Percentiles rank a stretch among this genome's conserved stretches.
phyloP scores from a whole-genome alignment of 202 grass and related monocot species.

The Dendrocalamus latiflorus region DNA sequence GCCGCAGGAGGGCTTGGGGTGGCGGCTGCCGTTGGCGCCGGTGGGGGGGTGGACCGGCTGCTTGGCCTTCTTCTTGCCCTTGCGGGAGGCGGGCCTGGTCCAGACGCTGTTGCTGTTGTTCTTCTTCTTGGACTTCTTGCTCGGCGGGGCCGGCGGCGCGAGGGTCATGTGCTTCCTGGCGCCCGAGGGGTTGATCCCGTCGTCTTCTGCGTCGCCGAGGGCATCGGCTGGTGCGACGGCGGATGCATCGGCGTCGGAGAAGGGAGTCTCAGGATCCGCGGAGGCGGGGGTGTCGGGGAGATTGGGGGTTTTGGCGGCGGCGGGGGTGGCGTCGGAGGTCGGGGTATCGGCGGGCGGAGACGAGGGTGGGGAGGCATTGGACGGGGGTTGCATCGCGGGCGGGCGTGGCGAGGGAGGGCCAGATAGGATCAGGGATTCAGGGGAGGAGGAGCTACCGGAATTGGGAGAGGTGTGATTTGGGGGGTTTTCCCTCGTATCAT shows the following conservation, averaged over 20 bases:
- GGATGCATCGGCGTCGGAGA: constrained; percentile 22
- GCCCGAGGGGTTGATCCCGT: constrained; percentile 33
- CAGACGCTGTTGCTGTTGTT: constrained; percentile 44
- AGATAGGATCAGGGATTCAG: neutral
- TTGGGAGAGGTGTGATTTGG: too few species aligned
- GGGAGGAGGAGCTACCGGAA: neutral
- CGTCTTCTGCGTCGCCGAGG: constrained; percentile 20
- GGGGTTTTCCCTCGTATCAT: too few species aligned
- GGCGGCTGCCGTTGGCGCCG: neutral
- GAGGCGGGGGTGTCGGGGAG: constrained; percentile 25
- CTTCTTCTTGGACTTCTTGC: constrained; percentile 89
- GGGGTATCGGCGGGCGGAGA: constrained; percentile 12
- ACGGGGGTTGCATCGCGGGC: neutral
- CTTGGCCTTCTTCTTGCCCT: constrained; percentile 86
- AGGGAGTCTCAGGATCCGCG: constrained; percentile 15
- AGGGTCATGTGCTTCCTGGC: constrained; percentile 41
- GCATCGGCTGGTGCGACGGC: neutral
- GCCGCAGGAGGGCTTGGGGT: constrained; percentile 24
- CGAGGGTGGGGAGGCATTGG: neutral
- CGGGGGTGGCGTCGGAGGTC: neutral
- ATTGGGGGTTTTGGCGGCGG: constrained; percentile 15
- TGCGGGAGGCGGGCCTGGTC: constrained; percentile 67
- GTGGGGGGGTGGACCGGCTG: neutral
- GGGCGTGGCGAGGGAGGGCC: neutral
- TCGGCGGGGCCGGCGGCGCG: constrained; percentile 20